Conservation (phyloP, 495 filamentous ascomycete species). For the Ramalina peruviana region DNA sequence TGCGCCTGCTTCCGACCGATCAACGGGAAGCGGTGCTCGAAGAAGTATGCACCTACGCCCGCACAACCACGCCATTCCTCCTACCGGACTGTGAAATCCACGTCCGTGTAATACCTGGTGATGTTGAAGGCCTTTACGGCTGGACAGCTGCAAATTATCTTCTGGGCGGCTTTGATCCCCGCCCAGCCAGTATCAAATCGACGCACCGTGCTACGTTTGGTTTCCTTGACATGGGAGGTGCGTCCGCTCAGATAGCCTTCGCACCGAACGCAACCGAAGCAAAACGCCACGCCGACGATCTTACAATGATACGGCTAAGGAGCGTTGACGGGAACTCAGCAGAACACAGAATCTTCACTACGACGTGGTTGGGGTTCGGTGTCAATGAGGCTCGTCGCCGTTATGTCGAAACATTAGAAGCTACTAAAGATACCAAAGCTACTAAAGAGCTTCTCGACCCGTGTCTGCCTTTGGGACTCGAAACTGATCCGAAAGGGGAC, state of each 20-base stretch:
- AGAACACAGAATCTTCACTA: constrained; percentile 84
- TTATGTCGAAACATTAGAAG: constrained; percentile 59
- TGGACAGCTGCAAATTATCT: constrained; percentile 99
- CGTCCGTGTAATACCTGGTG: constrained; percentile 91
- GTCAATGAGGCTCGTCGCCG: constrained; percentile 78
- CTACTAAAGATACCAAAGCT: constrained; percentile 37
- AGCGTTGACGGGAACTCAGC: constrained; percentile 59
- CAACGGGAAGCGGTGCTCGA: constrained; percentile 58
- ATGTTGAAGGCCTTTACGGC: constrained; percentile 94
- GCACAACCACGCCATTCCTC: constrained; percentile 62
- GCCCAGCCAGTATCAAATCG: constrained; percentile 57
- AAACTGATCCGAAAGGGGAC: constrained; percentile 38
- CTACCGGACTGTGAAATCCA: constrained; percentile 83
- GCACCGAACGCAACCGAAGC: constrained; percentile 88
- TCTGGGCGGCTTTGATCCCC: constrained; percentile 81
- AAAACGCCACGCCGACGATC: constrained; percentile 76
- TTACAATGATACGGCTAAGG: constrained; percentile 73
- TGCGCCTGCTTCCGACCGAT: constrained; percentile 69
- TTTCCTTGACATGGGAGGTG: constrained; percentile 96
- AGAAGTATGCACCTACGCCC: constrained; percentile 75
- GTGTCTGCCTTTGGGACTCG: constrained; percentile 69
- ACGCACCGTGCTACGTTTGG: constrained; percentile 93
- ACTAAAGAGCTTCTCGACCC: constrained; percentile 71
- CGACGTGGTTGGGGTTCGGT: constrained; percentile 93
- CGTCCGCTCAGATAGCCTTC: constrained; percentile 94